Evolutionary conservation across 345 rosid genomes (phyloP).

Genomic region (Rhizophora mangle): DNA sequence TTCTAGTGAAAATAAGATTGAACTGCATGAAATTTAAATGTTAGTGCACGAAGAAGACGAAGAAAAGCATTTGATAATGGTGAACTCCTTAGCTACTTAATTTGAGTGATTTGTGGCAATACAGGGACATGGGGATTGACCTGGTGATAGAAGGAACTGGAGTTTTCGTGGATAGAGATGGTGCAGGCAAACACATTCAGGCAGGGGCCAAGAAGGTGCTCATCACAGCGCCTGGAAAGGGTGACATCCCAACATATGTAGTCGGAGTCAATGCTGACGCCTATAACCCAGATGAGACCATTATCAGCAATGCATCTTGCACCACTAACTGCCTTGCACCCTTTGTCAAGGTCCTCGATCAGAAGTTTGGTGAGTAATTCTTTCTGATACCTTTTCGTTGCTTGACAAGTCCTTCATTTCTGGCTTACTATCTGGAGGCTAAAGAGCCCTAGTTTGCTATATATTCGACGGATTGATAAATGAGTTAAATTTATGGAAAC

Average conservation of each 20-base stretch:
- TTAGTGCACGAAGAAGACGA: neutral
- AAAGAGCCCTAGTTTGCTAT: no score
- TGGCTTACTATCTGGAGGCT: no score
- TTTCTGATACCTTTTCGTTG: neutral
- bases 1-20: neutral
- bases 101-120: neutral
- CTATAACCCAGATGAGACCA: constrained; percentile 66
- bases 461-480: no score
- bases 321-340: constrained; percentile 99
- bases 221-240: constrained; percentile 96
- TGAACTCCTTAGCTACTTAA: neutral
- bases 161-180: constrained; percentile 91
- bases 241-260: constrained; percentile 94
- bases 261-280: constrained; percentile 90
- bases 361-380: constrained; percentile 68
- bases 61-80: neutral
- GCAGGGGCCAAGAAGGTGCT: constrained; percentile 98
- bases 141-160: constrained; percentile 96
- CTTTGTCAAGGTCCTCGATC: constrained; percentile 97
- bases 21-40: no score
- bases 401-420: neutral
- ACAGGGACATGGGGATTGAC: constrained; percentile 79
- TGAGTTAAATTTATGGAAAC: no score
- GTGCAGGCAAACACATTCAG: constrained; percentile 89
- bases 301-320: constrained; percentile 98